phyloP scores from a whole-genome alignment of 352 stramenopile genomes.

The Phytophthora podocarpi region DNA sequence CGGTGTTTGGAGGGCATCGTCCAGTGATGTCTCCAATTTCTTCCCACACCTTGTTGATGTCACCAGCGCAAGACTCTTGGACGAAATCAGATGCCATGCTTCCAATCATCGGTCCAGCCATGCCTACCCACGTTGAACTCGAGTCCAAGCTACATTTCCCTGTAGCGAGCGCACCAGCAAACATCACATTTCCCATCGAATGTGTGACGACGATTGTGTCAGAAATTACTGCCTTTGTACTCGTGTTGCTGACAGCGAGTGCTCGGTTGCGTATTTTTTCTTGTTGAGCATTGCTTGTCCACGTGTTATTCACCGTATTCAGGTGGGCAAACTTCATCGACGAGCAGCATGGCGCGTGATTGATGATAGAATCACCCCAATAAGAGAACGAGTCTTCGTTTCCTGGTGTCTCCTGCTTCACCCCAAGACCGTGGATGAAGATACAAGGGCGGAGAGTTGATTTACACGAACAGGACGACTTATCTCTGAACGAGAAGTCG shows the following conservation, averaged over 20 bases:
- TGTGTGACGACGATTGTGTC: conserved; percentile 18
- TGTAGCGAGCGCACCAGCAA: conserved; percentile 17
- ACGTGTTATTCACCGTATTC: conserved; percentile 9
- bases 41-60: too few relatives aligned
- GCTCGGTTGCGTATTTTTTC: conserved; percentile 12
- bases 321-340: conserved; percentile 13
- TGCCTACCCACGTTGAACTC: conserved; percentile 30
- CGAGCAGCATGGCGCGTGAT: conserved; percentile 14
- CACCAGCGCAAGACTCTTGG: conserved; percentile 3
- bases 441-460: conserved; percentile 12
- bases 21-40: too few relatives aligned
- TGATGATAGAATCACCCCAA: conserved; percentile 12
- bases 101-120: conserved; percentile 20
- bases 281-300: conserved; percentile 4
- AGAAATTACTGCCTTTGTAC: background rate
- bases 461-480: too few relatives aligned
- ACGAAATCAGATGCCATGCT: conserved; percentile 23
- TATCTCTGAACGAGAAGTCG: conserved; percentile 2
- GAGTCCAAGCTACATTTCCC: conserved; percentile 14
- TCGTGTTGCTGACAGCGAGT: conserved; percentile 7
- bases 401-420: conserved; percentile 1
- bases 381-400: conserved; percentile 14
- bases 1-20: too few relatives aligned
- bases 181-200: conserved; percentile 16
- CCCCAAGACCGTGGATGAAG: conserved; percentile 19